phyloP scores from a whole-genome alignment of 2,329 filamentous ascomycete genomes.

The Cladosporium velox region DNA sequence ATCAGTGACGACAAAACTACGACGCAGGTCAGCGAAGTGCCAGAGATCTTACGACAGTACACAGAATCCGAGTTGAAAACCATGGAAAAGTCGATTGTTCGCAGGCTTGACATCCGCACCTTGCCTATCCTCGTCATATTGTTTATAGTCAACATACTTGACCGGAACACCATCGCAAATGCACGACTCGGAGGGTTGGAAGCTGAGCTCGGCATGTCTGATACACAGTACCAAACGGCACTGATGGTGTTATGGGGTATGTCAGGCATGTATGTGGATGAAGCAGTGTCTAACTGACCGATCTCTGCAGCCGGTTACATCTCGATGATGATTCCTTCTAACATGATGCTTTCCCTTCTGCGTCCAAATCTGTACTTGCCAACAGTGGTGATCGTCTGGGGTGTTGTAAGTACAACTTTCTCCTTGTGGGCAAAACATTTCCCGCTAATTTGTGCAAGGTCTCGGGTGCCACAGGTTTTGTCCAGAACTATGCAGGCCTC shows the following conservation, averaged over 20 bases:
- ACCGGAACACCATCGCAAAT: constrained; percentile 24
- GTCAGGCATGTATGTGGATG: constrained; percentile 48
- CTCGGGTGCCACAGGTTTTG: constrained; percentile 29
- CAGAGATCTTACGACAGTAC: constrained; percentile 9
- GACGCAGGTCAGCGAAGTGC: not conserved
- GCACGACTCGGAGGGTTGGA: constrained; percentile 47
- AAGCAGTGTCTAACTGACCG: not conserved
- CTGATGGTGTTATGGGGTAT: constrained; percentile 12
- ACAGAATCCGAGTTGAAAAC: not conserved
- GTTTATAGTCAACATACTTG: constrained; percentile 31
- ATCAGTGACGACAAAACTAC: not conserved
- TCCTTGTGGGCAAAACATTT: not conserved
- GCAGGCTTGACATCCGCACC: constrained; percentile 2
- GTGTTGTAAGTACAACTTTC: not conserved
- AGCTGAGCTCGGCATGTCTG: constrained; percentile 54
- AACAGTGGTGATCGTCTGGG: constrained; percentile 36
- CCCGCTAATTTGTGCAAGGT: constrained; percentile 19
- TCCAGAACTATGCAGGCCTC: constrained; percentile 31
- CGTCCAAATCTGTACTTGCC: constrained; percentile 46
- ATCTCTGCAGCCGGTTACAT: constrained; percentile 33
- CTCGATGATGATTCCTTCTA: constrained; percentile 44
- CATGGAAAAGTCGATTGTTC: constrained; percentile 12
- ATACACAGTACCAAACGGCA: constrained; percentile 58
- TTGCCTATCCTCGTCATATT: constrained; percentile 8
- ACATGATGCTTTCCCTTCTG: constrained; percentile 50